Evolutionary conservation across 306 rosid genomes (phyloP), one percentile per base, ranked within the genome.

Genomic region (Alnus glutinosa): DNA sequence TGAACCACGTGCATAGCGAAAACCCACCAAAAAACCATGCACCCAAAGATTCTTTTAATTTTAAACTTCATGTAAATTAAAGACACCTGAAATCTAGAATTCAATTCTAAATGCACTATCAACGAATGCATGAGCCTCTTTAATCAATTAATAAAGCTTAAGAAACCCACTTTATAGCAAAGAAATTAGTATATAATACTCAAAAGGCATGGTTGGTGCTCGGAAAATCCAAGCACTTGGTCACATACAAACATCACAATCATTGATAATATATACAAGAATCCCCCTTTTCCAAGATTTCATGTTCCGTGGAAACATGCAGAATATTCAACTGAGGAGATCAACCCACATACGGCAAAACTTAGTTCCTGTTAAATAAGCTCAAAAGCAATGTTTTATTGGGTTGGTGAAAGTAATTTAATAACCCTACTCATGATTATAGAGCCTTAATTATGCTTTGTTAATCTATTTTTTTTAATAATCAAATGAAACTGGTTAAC

Each of bases 191-290:
- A 18, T 42, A 68, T 42, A 42, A 75, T 57, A 75, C 34, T 23
- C 8, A 1, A 59, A 75, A 57, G 37, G 39, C 55, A 58, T 57
- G 34, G 55, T 58, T 58, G 19, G 46, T 68, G 80, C 18, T 39
- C 11, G 23, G 55, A 77, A 54, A 77, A 54, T 67, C 55, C 1
- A 54, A 77, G 46, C 15, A 7, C 68, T 18, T 7, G 3, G 50
- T 76, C 23, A 4, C 18, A 36, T 2, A 10, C 71, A 54, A 18
- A 36, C 74, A 68, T 52, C 80, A 73, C 75, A 63, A 51, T 48
- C 55, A 73, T 71, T 11, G 49, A 6, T 18, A 49, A 59, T 50
- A 23, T 23, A 23, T 23, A 62, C 57, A 39, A 49, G 5, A 3
- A 32, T 46, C 44, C 54, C 19, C 48, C 77, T 39, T 50, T 37